A percentile compares a stretch with the other conserved stretches of the same genome.
Evolutionary conservation across 2,329 filamentous ascomycete species (phyloP).

Genomic region (Rhinocladiella similis): DNA sequence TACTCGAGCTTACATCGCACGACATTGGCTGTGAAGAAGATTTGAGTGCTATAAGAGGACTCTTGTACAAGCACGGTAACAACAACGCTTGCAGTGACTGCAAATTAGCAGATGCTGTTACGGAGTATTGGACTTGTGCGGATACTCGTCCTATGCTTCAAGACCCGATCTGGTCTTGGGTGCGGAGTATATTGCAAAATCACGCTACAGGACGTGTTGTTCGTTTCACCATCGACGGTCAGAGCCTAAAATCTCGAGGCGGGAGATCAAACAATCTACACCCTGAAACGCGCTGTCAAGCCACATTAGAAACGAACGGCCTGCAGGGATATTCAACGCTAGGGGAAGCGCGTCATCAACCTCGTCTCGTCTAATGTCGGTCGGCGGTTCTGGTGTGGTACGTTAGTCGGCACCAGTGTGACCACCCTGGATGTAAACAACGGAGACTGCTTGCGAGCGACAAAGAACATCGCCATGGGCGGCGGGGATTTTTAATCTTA

Average conservation of each 20-base stretch:
- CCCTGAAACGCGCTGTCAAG: slow-evolving; percentile 19
- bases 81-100: too few species aligned
- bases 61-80: too few species aligned
- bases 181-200: not conserved
- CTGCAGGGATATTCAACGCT: slow-evolving; percentile 12
- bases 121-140: too few species aligned
- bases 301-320: slow-evolving; percentile 12
- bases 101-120: too few species aligned
- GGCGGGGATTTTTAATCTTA: not conserved
- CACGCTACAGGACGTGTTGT: not conserved
- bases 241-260: slow-evolving; percentile 5
- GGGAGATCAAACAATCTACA: slow-evolving; percentile 5
- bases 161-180: not conserved
- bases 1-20: too few species aligned
- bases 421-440: not conserved
- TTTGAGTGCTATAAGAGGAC: too few species aligned
- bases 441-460: not conserved
- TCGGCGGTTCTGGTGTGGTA: too few species aligned
- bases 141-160: not conserved
- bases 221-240: slow-evolving; percentile 7
- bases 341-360: slow-evolving; percentile 4
- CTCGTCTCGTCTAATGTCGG: not conserved
- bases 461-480: not conserved
- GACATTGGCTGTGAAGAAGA: too few species aligned
- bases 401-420: too few species aligned